Percentiles rank a stretch among this genome's conserved stretches.
These are phyloP conservation scores for Trichoderma aggressivum DNA, from an alignment of 2,329 filamentous ascomycete species.

Conservation along the genomic window DNA sequence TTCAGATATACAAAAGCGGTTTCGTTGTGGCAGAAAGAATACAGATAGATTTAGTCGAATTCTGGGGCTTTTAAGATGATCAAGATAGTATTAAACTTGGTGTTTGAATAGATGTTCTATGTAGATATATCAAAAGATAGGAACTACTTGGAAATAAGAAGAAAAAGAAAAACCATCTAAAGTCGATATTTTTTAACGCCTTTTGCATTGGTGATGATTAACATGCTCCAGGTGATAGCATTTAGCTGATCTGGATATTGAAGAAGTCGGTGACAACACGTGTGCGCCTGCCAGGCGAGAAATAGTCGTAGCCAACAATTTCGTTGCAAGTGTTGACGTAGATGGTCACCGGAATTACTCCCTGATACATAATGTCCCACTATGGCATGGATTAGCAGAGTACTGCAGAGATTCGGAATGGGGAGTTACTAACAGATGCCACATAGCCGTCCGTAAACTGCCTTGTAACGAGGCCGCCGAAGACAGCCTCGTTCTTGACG, in stretches of 20 bases:
- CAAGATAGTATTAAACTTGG: background rate
- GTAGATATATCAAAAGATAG: background rate
- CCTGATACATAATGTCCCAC: conserved; percentile 39
- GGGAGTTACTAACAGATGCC: conserved; percentile 25
- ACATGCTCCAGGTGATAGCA: background rate
- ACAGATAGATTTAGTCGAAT: conserved; percentile 22
- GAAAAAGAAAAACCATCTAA: background rate
- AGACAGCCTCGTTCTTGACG: conserved; percentile 26
- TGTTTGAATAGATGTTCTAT: background rate
- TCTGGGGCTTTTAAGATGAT: conserved; percentile 21
- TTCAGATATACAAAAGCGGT: conserved; percentile 22
- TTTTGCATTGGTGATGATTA: background rate
- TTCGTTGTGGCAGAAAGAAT: conserved; percentile 27
- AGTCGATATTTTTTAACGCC: background rate
- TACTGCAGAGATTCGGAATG: background rate
- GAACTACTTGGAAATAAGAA: background rate
- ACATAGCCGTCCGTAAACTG: conserved; percentile 23
- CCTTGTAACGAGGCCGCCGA: conserved; percentile 25
- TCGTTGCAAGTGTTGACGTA: conserved; percentile 34
- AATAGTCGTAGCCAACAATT: conserved; percentile 38
- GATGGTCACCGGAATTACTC: conserved; percentile 34
- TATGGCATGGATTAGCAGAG: conserved; percentile 14
- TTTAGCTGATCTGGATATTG: conserved; percentile 24
- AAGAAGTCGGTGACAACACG: conserved; percentile 32
- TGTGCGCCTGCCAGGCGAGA: conserved; percentile 28